phyloP scores from a whole-genome alignment of 2,329 filamentous ascomycete genomes.

The Nothopassalora personata region DNA sequence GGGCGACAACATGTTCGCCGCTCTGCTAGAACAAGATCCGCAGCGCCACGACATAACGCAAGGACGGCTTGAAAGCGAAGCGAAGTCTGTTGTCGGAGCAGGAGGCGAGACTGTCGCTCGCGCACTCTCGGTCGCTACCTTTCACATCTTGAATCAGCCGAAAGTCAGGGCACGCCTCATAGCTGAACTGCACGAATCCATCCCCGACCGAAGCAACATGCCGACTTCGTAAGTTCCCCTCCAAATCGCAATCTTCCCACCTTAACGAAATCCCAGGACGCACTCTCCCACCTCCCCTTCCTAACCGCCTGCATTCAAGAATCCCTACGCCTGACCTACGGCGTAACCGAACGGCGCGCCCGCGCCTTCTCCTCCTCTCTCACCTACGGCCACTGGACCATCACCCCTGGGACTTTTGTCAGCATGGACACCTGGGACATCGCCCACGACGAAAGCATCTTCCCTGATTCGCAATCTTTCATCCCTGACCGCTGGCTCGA shows the following conservation, averaged over 20 bases:
- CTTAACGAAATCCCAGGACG: neutral
- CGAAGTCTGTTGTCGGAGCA: neutral
- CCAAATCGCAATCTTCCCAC: neutral
- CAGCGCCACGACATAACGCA: neutral
- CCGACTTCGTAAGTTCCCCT: neutral
- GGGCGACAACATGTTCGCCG: neutral
- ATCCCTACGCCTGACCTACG: neutral
- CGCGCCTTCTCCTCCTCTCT: neutral
- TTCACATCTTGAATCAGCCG: neutral
- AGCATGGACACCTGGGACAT: neutral
- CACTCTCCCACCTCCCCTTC: neutral
- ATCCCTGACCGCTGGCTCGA: neutral
- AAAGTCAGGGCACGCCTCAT: neutral
- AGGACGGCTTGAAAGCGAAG: neutral
- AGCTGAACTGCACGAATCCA: neutral
- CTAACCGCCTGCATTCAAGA: neutral
- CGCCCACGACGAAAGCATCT: neutral
- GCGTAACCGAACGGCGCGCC: neutral
- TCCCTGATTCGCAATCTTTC: neutral
- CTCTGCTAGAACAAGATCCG: neutral
- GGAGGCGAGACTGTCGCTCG: neutral
- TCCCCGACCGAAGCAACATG: neutral
- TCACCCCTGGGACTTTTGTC: neutral
- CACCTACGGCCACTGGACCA: neutral
- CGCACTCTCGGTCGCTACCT: neutral